Conservation (phyloP, 164 flowering plant species). For the Echeveria elegans region DNA sequence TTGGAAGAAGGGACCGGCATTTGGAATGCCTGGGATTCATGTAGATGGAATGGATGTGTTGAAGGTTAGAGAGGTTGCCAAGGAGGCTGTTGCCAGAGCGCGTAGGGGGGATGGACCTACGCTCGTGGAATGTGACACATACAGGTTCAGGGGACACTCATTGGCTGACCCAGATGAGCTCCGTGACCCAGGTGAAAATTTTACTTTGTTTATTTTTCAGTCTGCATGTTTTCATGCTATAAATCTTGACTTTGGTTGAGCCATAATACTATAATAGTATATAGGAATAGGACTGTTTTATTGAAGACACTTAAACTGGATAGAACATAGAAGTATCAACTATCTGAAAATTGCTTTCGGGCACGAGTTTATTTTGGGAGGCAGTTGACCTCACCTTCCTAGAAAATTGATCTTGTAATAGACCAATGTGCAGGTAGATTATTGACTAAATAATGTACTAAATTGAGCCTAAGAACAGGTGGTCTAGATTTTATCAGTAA, state of each 20-base stretch:
- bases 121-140: slow-evolving; percentile 91
- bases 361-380: no score
- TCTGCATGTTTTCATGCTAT: neutral
- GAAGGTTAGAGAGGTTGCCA: slow-evolving; percentile 96
- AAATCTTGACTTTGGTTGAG: neutral
- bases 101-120: slow-evolving; percentile 98
- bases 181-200: slow-evolving; percentile 79
- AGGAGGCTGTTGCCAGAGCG: slow-evolving; percentile 79
- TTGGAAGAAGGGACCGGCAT: slow-evolving; percentile 82
- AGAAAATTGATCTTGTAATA: no score
- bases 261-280: neutral
- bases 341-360: neutral
- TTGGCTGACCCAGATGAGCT: slow-evolving; percentile 99
- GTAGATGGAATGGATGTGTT: slow-evolving; percentile 99
- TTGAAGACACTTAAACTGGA: neutral
- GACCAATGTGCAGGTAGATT: no score
- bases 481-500: no score
- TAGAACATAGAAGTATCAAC: neutral
- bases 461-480: no score
- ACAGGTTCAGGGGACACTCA: slow-evolving; percentile 92
- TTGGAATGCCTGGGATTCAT: slow-evolving; percentile 94
- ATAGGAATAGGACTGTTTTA: neutral
- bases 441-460: no score
- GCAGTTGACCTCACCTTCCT: no score
- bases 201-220: neutral